Conservation (phyloP, 2,329 filamentous ascomycete species). For the Curvularia sp. region DNA sequence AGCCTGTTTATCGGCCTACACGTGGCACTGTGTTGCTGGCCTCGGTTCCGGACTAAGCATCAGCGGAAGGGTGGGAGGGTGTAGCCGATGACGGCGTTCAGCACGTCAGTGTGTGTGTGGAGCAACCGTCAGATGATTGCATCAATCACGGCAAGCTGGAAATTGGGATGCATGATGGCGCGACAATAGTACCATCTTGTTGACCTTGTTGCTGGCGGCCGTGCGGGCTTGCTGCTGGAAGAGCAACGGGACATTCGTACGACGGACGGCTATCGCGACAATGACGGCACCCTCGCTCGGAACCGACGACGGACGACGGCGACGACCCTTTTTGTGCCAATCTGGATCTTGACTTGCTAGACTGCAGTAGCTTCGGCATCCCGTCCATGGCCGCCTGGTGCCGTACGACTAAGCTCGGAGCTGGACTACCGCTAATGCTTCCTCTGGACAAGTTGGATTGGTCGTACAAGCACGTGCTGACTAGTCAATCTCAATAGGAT, state of each 20-base stretch:
- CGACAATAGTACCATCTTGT: slow-evolving; percentile 8
- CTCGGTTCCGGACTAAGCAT: slow-evolving; percentile 23
- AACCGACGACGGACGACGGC: not conserved
- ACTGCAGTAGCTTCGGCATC: slow-evolving; percentile 15
- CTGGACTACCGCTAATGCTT: slow-evolving; percentile 3
- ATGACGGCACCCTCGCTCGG: slow-evolving; percentile 9
- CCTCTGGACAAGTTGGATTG: slow-evolving; percentile 1
- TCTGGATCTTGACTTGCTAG: slow-evolving; percentile 12
- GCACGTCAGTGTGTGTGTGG: slow-evolving; percentile 13
- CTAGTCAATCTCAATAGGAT: slow-evolving; percentile 68
- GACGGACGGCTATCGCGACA: slow-evolving; percentile 19
- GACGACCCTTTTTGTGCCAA: slow-evolving; percentile 3
- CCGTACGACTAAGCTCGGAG: slow-evolving; percentile 6
- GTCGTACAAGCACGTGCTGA: slow-evolving; percentile 35
- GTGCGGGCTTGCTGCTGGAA: slow-evolving; percentile 13
- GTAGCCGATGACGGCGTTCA: slow-evolving; percentile 33
- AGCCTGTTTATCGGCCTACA: slow-evolving; percentile 40
- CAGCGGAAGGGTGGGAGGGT: slow-evolving; percentile 24
- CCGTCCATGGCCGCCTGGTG: slow-evolving; percentile 1
- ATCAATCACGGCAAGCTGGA: slow-evolving; percentile 16
- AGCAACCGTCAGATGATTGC: slow-evolving; percentile 20
- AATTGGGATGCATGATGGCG: slow-evolving; percentile 23
- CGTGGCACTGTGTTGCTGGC: slow-evolving; percentile 49
- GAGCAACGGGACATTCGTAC: slow-evolving; percentile 1
- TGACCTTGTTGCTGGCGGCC: slow-evolving; percentile 1